Evolutionary conservation across 148 eudicot genomes (phyloP).

Genomic region (Oxyria digyna): DNA sequence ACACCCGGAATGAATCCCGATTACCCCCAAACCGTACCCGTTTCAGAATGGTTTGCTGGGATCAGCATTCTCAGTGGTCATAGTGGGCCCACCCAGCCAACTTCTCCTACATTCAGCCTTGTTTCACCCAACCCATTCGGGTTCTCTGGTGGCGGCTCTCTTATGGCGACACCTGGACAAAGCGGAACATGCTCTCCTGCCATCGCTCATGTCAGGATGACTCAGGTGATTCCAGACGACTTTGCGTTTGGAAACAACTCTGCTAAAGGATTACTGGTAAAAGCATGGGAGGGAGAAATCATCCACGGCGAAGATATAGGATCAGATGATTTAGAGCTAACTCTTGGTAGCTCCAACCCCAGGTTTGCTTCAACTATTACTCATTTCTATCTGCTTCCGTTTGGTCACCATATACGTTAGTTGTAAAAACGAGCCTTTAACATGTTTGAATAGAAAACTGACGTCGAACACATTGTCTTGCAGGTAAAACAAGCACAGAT

Average conservation of each 20-base stretch:
- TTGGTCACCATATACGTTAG: too few relatives aligned
- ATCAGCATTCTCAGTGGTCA: conserved; percentile 26
- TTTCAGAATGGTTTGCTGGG: conserved; percentile 37
- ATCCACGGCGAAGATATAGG: conserved; percentile 61
- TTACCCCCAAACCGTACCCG: conserved; percentile 27
- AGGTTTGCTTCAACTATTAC: conserved; percentile 23
- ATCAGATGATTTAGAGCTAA: conserved; percentile 66
- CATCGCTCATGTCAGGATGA: conserved; percentile 40
- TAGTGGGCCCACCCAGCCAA: conserved; percentile 14
- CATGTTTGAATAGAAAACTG: not conserved
- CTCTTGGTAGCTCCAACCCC: conserved; percentile 57
- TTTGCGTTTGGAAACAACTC: conserved; percentile 59
- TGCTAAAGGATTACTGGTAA: conserved; percentile 35
- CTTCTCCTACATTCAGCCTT: conserved; percentile 61
- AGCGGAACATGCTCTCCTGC: conserved; percentile 85
- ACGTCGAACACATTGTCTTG: not conserved
- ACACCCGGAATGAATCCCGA: conserved; percentile 30
- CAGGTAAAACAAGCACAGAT: not conserved
- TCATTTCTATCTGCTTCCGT: not conserved
- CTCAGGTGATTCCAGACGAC: conserved; percentile 33
- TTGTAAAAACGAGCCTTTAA: not conserved
- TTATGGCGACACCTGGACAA: conserved; percentile 57
- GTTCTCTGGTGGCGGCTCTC: conserved; percentile 31
- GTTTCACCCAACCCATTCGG: conserved; percentile 53
- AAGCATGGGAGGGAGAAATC: conserved; percentile 78